These are phyloP conservation scores for Kodamaea sp. DNA, from an alignment of 1,139 yeast genomes.

Conservation along the genomic window DNA sequence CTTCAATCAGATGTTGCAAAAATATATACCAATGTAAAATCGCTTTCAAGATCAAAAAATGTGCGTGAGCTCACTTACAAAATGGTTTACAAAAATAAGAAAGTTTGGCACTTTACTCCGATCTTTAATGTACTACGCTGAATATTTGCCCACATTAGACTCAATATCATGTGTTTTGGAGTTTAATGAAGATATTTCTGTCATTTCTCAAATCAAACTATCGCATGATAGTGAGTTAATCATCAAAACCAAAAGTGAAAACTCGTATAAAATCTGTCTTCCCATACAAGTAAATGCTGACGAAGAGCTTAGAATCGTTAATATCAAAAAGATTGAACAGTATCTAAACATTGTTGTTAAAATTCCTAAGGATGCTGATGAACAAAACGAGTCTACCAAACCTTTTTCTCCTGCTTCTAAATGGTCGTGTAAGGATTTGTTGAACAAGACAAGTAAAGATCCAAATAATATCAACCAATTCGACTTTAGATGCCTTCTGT, in stretches of 20 bases:
- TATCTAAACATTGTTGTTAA: slow-evolving; percentile 6
- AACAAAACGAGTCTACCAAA: not conserved
- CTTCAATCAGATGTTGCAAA: too few relatives aligned
- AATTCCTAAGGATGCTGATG: slow-evolving; percentile 3
- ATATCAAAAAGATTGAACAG: slow-evolving; percentile 11
- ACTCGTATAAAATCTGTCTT: not conserved
- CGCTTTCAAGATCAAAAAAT: too few relatives aligned
- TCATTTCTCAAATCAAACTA: slow-evolving; percentile 10
- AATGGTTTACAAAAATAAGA: too few relatives aligned
- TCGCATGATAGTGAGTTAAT: slow-evolving; percentile 4
- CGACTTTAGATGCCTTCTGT: slow-evolving; percentile 32
- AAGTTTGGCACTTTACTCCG: not conserved
- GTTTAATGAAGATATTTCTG: slow-evolving; percentile 13
- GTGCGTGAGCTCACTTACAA: too few relatives aligned
- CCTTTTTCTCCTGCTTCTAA: slow-evolving; percentile 10
- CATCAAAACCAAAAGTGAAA: slow-evolving; percentile 5
- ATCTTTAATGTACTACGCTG: slow-evolving; percentile 31
- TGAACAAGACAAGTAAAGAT: slow-evolving; percentile 27
- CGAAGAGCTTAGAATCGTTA: slow-evolving; percentile 8
- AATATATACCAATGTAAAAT: too few relatives aligned
- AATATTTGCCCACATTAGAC: slow-evolving; percentile 37
- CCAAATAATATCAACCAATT: slow-evolving; percentile 24
- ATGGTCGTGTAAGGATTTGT: slow-evolving; percentile 43
- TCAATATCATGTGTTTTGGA: slow-evolving; percentile 29
- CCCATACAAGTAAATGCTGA: slow-evolving; percentile 3